phyloP scores from a whole-genome alignment of 176 grass and related monocot genomes.

The Zea mays region Zm-B73-REFERENCE-NAM-5.0 NC_050100.1:32157501-32158000 shows the following conservation, averaged over 20 bases:
- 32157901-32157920: slow-evolving; percentile 74
- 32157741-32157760: slow-evolving; percentile 56
- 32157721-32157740: neutral
- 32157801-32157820: slow-evolving; percentile 72
- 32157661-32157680: slow-evolving; percentile 72
- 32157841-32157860: slow-evolving; percentile 55
- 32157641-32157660: slow-evolving; percentile 49
- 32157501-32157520: slow-evolving; percentile 45
- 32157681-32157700: slow-evolving; percentile 74
- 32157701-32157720: slow-evolving; percentile 18
- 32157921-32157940: slow-evolving; percentile 70
- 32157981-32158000: slow-evolving; percentile 42
- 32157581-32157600: slow-evolving; percentile 45
- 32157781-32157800: slow-evolving; percentile 44
- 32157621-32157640: slow-evolving; percentile 56
- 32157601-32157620: slow-evolving; percentile 69
- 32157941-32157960: slow-evolving; percentile 58
- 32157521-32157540: slow-evolving; percentile 68
- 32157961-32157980: slow-evolving; percentile 47
- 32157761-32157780: slow-evolving; percentile 46
- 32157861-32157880: slow-evolving; percentile 73
- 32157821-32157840: slow-evolving; percentile 53
- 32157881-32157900: slow-evolving; percentile 50
- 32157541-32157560: slow-evolving; percentile 40
- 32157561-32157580: slow-evolving; percentile 51